phyloP scores from a whole-genome alignment of 2,329 filamentous ascomycete species.

The Fusarium ramigenum region DNA sequence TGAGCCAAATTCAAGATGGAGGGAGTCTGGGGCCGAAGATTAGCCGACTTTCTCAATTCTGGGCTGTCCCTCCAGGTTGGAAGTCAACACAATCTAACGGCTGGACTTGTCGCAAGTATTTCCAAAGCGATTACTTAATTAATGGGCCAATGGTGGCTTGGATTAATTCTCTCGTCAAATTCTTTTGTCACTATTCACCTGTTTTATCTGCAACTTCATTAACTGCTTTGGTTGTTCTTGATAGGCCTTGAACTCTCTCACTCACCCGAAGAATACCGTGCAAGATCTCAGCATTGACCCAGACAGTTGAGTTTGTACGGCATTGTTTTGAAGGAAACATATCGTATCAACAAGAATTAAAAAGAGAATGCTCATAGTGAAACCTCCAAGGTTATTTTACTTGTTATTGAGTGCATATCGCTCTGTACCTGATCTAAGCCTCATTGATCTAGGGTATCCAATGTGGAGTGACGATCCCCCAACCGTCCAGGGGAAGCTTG shows the following conservation, averaged over 20 bases:
- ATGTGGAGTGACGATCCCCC: not conserved
- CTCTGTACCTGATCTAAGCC: not conserved
- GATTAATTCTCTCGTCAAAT: fast-evolving
- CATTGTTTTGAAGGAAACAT: fast-evolving
- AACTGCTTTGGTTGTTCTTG: not conserved
- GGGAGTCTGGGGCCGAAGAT: constrained; percentile 23
- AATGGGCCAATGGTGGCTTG: fast-evolving
- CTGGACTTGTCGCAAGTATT: not conserved
- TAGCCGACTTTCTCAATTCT: not conserved
- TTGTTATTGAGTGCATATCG: fast-evolving
- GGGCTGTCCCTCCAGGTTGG: too few relatives aligned
- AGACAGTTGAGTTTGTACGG: too few relatives aligned
- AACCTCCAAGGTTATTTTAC: fast-evolving
- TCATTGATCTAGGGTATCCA: constrained; percentile 15
- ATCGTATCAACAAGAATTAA: too few relatives aligned
- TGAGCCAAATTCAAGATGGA: constrained; percentile 17
- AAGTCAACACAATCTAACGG: not conserved
- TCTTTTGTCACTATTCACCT: too few relatives aligned
- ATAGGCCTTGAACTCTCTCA: too few relatives aligned
- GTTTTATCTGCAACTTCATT: not conserved
- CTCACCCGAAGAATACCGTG: too few relatives aligned
- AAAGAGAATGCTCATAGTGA: fast-evolving
- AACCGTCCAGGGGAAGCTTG: constrained; percentile 8
- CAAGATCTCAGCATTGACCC: too few relatives aligned
- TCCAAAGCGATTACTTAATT: not conserved